These are phyloP conservation scores for Smallanthus sonchifolius DNA, from an alignment of 129 eudicot species.

Conservation along the genomic window DNA sequence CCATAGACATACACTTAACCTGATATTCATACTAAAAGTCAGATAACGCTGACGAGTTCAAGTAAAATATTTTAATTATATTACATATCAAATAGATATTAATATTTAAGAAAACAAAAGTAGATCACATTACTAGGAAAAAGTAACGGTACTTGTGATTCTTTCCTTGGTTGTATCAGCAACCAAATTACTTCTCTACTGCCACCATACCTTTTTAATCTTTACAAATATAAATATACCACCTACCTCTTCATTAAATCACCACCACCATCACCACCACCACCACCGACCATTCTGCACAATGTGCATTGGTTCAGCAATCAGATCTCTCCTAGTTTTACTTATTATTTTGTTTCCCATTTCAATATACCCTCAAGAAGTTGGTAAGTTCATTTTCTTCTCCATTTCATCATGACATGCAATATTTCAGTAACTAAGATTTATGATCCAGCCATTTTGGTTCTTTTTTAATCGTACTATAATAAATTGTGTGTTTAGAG, in stretches of 20 bases:
- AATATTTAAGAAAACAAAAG: not conserved
- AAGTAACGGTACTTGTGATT: conserved; percentile 9
- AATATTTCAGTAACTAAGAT: not conserved
- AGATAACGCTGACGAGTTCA: too few species aligned
- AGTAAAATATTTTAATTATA: too few species aligned
- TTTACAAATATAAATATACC: not conserved
- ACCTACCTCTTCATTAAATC: not conserved
- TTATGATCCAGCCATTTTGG: not conserved
- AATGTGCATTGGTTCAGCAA: conserved; percentile 16
- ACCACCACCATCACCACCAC: not conserved
- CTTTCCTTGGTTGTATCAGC: conserved; percentile 41
- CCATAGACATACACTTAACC: too few species aligned
- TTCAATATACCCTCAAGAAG: conserved; percentile 49
- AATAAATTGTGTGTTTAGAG: conserved; percentile 29
- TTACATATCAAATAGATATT: too few species aligned
- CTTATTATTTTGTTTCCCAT: conserved; percentile 24
- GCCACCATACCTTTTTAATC: conserved; percentile 9
- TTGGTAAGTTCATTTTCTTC: conserved; percentile 33
- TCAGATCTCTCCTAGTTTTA: conserved; percentile 12
- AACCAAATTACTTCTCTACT: conserved; percentile 4
- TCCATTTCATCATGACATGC: not conserved
- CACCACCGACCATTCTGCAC: not conserved
- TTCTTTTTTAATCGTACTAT: not conserved
- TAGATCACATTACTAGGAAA: not conserved
- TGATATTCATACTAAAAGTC: too few species aligned